Base-by-base conservation (phyloP, 164 flowering plant genomes). In the Amborella trichopoda region DNA sequence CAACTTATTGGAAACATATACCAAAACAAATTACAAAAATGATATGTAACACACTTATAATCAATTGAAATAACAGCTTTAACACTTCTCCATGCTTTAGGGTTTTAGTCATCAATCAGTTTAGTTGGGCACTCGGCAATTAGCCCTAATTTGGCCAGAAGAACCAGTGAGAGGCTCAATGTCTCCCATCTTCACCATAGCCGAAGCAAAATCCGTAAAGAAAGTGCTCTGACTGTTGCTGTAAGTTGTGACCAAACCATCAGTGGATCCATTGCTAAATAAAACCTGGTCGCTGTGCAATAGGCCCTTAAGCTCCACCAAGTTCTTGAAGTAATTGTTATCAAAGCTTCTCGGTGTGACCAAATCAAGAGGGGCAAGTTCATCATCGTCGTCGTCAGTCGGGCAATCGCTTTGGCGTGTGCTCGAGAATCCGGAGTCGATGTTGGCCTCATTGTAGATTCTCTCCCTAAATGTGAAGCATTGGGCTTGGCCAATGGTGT, bases 111-210 rank as follows among this genome's bases (percentile, higher is more conserved):
- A n/a, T n/a, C n/a, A n/a, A n/a, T n/a, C n/a, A n/a, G n/a, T n/a
- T 39, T 18, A 39, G 19, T 39, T 39, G 18, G 9, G 8, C 45
- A 18, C 6, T 26, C 45, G 19, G 45, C 45, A 41, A 26, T 41
- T 41, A 6, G 12, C 14, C 14, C 45, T 41, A 21, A 41, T 41
- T 22, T 41, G 24, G 5, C 45, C 25, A 41, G 2, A 6, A 6
- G 10, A 9, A 21, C 45, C 25, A 14, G 45, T 41, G 23, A 41
- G 45, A 14, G 45, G 45, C 10, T 22, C 23, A 26, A 30, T 28
- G 23, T 55, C 53, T 5, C 53, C 59, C 59, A 55, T 48, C 46
- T 48, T 55, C 37, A 55, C 44, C 52, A 55, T 55, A n/a, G 59
- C 53, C 0, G 40, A 19, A 3, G 52, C 47, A 22, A 55, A 55